phyloP scores from a whole-genome alignment of 192 early-diverging fungal species.

The Coemansia reversa region DNA sequence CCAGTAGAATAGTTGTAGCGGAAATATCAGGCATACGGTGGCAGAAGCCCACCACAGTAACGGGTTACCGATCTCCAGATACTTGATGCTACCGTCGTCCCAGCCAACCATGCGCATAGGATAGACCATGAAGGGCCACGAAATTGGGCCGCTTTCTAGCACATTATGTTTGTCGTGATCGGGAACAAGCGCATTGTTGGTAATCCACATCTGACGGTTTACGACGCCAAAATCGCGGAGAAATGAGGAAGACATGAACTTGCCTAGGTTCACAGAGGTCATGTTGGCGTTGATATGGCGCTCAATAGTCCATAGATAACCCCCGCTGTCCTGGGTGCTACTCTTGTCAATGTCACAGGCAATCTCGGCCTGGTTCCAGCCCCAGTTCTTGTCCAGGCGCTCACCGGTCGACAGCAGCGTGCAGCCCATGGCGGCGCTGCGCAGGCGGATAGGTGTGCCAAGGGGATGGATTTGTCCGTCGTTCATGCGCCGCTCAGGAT shows the following conservation, averaged over 20 bases:
- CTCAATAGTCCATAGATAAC: slow-evolving; percentile 89
- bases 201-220: slow-evolving; percentile 77
- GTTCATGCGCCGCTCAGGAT: slow-evolving; percentile 52
- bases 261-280: slow-evolving; percentile 57
- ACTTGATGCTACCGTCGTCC: slow-evolving; percentile 68
- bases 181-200: slow-evolving; percentile 73
- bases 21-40: slow-evolving; percentile 26
- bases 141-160: slow-evolving; percentile 59
- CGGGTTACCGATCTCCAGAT: slow-evolving; percentile 68
- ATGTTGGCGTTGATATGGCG: slow-evolving; percentile 75
- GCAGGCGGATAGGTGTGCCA: slow-evolving; percentile 66
- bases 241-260: slow-evolving; percentile 63
- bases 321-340: neutral
- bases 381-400: slow-evolving; percentile 83
- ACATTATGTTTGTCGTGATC: slow-evolving; percentile 72
- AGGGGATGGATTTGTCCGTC: slow-evolving; percentile 58
- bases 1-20: slow-evolving; percentile 51
- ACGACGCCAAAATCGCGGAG: slow-evolving; percentile 59
- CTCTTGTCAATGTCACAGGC: slow-evolving; percentile 64
- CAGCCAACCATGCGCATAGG: slow-evolving; percentile 73
- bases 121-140: slow-evolving; percentile 66
- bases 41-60: slow-evolving; percentile 59
- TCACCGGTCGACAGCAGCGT: slow-evolving; percentile 73
- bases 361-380: slow-evolving; percentile 88
- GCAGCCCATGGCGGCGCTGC: slow-evolving; percentile 68